Evolutionary conservation across 2,329 filamentous ascomycete genomes (phyloP), one percentile per base, ranked within the genome.

Genomic region (Sporothrix pseudoabietina): DNA sequence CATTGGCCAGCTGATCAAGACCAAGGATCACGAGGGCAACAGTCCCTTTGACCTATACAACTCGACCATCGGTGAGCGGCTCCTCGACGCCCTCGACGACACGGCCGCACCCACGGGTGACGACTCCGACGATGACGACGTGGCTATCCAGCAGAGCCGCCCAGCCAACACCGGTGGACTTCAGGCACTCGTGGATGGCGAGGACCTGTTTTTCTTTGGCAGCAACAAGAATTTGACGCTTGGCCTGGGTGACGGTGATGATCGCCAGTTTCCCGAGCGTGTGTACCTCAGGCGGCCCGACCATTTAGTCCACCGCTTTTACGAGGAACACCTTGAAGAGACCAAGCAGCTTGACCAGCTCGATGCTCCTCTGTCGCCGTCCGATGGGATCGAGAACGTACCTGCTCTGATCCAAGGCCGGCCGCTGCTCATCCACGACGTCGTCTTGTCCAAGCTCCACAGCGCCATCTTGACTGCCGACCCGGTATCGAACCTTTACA

Each of bases 201-300:
- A 97, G 30, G 75, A 99, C 79, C 84, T 98, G 0, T 98, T 94
- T 78, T 91, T 94, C 0, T 98, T 98, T 82, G 96, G 96, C 69
- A 98, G 94, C 82, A 99, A 98, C 82, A 97, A 96, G 79, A 99
- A 99, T 77, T 83, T 97, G 10, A 96, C 93, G 0, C 87, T 99
- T 30, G 96, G 96, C 1, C 91, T 98, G 74, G 94, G 94, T n/a
- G 94, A 99, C 79, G 92, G 97, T 78, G 94, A 98, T 80, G 95
- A 99, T 79, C 90, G 96, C 3, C 94, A 98, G 76, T 97, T 92
- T 78, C 96, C 96, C 0, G 96, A 98, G 80, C 91, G 94, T 10
- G 89, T 98, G 12, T 84, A 86, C 44, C 82, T 98, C 47, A 88
- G 89, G 72, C 89, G 95, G 19, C 94, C 96, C 0, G 90, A 93